Percentiles rank a stretch among this genome's conserved stretches.
These are phyloP conservation scores for Speleostelium caveatum DNA, from an alignment of 78 protist genomes.

Conservation along the genomic window DNA sequence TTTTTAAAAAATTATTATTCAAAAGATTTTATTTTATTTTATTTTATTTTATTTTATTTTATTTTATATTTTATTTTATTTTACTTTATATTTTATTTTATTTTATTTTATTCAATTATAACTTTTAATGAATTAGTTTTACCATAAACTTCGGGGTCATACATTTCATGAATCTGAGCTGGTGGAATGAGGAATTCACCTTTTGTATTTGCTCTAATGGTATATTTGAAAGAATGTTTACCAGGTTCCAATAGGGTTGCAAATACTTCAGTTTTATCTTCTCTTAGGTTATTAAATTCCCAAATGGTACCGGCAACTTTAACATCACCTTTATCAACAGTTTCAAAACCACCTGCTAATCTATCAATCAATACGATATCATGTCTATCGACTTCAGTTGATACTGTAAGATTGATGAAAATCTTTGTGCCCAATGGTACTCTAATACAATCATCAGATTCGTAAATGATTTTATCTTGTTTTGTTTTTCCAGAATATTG, in stretches of 20 bases:
- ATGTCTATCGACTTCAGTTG: constrained; percentile 22
- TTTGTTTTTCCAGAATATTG: constrained; percentile 9
- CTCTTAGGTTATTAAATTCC: constrained; percentile 49
- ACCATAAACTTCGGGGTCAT: constrained; percentile 51
- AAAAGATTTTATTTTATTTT: too few species aligned
- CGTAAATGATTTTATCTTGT: constrained; percentile 1
- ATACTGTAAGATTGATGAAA: constrained; percentile 8
- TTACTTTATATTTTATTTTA: neutral
- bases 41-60: too few species aligned
- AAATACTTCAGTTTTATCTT: constrained; percentile 61
- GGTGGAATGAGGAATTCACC: constrained; percentile 67
- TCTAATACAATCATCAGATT: neutral
- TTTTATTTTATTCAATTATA: constrained; percentile 28
- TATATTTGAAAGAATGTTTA: constrained; percentile 35
- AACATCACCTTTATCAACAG: constrained; percentile 28
- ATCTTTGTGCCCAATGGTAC: constrained; percentile 29
- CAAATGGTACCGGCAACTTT: constrained; percentile 27
- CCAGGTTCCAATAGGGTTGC: constrained; percentile 39
- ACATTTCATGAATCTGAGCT: constrained; percentile 50
- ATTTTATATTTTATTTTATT: neutral
- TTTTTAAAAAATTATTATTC: too few species aligned
- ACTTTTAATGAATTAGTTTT: constrained; percentile 50
- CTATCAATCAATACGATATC: constrained; percentile 38
- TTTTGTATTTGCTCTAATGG: constrained; percentile 44
- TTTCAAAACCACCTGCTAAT: constrained; percentile 59